A percentile compares a stretch with the other conserved stretches of the same genome.
These are phyloP conservation scores for Bipolaris gigantea DNA, from an alignment of 2,329 filamentous ascomycete species.

Conservation along the genomic window DNA sequence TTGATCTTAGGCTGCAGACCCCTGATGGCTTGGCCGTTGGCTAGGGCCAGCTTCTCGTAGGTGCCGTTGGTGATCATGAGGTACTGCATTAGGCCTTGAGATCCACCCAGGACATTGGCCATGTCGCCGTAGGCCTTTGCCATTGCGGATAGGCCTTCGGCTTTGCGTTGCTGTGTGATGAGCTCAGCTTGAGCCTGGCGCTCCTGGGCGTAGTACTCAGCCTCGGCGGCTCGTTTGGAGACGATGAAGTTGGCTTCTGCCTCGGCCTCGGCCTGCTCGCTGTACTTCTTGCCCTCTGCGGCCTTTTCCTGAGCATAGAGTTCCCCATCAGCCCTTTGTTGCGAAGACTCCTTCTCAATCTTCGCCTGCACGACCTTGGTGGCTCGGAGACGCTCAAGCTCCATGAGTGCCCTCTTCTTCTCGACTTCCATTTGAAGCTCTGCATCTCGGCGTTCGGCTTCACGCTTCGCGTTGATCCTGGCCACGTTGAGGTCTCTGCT, in stretches of 20 bases:
- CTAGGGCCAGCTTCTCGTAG: conserved; percentile 74
- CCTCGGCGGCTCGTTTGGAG: conserved; percentile 48
- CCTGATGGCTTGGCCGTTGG: conserved; percentile 73
- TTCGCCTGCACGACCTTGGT: conserved; percentile 76
- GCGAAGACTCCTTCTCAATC: conserved; percentile 67
- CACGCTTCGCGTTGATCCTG: conserved; percentile 71
- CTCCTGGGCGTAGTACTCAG: conserved; percentile 46
- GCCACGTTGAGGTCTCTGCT: conserved; percentile 74
- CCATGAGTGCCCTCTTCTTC: conserved; percentile 73
- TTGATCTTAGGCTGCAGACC: conserved; percentile 87
- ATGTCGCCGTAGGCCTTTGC: conserved; percentile 78
- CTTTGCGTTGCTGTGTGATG: conserved; percentile 68
- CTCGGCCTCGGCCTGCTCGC: conserved; percentile 59
- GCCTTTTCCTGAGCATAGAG: conserved; percentile 54
- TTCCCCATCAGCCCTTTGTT: conserved; percentile 66
- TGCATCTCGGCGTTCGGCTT: conserved; percentile 74
- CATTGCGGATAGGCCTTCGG: conserved; percentile 75
- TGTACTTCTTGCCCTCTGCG: conserved; percentile 59
- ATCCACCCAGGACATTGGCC: conserved; percentile 72
- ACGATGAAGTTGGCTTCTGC: conserved; percentile 56
- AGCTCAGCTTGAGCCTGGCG: conserved; percentile 63
- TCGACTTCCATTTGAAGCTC: conserved; percentile 80
- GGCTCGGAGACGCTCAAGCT: conserved; percentile 78
- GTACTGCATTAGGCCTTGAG: conserved; percentile 76
- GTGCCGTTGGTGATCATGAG: conserved; percentile 85